phyloP scores from a whole-genome alignment of 1,284 basidiomycete genomes.

The Ceratobasidium sp. region DNA sequence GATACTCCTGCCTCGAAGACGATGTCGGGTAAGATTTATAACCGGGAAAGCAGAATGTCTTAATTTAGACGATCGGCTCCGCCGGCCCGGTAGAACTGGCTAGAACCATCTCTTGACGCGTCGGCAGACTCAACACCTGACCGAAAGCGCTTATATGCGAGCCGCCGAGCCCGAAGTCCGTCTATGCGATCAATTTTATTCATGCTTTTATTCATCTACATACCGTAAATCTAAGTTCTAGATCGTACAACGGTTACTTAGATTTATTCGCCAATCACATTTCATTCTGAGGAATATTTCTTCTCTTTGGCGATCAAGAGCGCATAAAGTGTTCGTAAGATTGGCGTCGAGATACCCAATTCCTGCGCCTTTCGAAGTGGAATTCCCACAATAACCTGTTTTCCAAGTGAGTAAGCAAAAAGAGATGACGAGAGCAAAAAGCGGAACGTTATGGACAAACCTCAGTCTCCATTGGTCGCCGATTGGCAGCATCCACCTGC shows the following conservation, averaged over 20 bases:
- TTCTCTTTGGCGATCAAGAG: constrained; percentile 40
- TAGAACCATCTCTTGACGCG: neutral
- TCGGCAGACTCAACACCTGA: neutral
- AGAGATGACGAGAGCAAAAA: neutral
- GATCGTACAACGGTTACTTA: neutral
- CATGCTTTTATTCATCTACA: neutral
- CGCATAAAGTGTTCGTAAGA: constrained; percentile 37
- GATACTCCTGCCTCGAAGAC: neutral
- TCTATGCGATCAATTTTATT: constrained; percentile 33
- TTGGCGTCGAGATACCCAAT: constrained; percentile 38
- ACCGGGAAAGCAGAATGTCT: neutral
- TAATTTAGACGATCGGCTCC: neutral
- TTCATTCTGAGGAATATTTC: constrained; percentile 17
- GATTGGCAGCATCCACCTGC: constrained; percentile 42
- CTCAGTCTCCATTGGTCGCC: constrained; percentile 43
- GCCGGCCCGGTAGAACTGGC: neutral
- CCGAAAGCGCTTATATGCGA: neutral
- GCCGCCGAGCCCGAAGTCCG: neutral
- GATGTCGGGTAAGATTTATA: neutral
- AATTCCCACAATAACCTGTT: constrained; percentile 41
- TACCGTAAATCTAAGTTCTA: neutral
- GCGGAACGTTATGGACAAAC: neutral
- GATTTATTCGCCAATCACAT: too few species aligned
- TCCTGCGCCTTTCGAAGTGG: constrained; percentile 43
- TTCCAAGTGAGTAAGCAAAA: too few species aligned